A percentile compares a stretch with the other conserved stretches of the same genome.
Evolutionary conservation across 495 filamentous ascomycete genomes (phyloP).

Genomic region (Trypethelium eluteriae): DNA sequence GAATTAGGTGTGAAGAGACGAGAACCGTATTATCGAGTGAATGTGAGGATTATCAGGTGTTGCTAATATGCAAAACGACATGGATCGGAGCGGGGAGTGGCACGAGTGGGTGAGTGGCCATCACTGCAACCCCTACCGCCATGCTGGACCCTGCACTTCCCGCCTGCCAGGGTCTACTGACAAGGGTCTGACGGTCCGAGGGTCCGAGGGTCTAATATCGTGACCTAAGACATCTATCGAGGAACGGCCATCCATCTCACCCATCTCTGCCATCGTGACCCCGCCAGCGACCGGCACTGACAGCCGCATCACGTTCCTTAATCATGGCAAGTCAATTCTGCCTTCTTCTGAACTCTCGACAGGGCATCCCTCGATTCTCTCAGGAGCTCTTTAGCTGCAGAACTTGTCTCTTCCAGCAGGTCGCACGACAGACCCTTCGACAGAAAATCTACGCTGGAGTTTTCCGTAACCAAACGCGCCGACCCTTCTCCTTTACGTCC

Average conservation of each 20-base stretch:
- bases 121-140: too few species aligned
- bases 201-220: background rate
- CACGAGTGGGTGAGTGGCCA: too few species aligned
- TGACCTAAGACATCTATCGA: background rate
- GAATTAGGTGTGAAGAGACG: background rate
- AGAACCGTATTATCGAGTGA: background rate
- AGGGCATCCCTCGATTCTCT: conserved; percentile 47
- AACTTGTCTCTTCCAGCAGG: conserved; percentile 46
- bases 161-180: background rate
- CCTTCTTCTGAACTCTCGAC: conserved; percentile 40
- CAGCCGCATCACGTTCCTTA: background rate
- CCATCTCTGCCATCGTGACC: conserved; percentile 1
- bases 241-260: background rate
- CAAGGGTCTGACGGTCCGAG: background rate
- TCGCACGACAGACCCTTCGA: conserved; percentile 10
- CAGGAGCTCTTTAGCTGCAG: conserved; percentile 53
- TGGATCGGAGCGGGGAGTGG: background rate
- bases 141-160: too few species aligned
- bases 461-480: conserved; percentile 20
- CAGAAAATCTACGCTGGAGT: conserved; percentile 28
- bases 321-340: conserved; percentile 17
- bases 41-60: conserved; percentile 5
- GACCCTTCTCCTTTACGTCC: background rate
- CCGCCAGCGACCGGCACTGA: background rate
- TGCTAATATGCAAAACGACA: conserved; percentile 2